Base-by-base conservation (phyloP, 164 flowering plant genomes). In the Litsea cubeba region DNA sequence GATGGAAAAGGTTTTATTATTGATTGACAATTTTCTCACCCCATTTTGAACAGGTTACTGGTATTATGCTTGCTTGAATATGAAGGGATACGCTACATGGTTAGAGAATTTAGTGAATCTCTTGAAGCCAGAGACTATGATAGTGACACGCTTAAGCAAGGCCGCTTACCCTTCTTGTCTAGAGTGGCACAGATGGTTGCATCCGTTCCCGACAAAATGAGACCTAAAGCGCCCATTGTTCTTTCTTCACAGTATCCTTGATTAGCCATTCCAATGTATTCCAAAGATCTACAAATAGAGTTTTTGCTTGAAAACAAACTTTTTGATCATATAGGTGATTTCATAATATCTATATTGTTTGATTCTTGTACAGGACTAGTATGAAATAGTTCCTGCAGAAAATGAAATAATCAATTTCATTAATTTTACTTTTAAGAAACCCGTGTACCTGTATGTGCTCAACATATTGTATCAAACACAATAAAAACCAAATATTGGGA, bases 181-280 rank as follows among this genome's bases (percentile, higher is more conserved):
- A 85, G 83, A 79, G 80, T 85, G 72, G 90, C 96, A 58, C 99
- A 90, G 81, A 81, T 90, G 62, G 76, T 95, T 78, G 84, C 88
- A 54, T 93, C 98, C 77, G 77, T 95, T 81, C 99, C 99, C 78
- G 99, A 95, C 81, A 95, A 90, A 84, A 89, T 88, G 67, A 87
- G 82, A 65, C 66, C 70, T 20, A 83, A 77, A 81, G 86, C 96
- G 50, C 83, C 92, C 8, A 81, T 74, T 72, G 82, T 89, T 67
- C 89, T 93, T 70, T 85, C 97, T 74, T 82, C 98, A 70, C 94
- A 89, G 99, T 93, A 95, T 95, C 98, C 99, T 88, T 62, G 54
- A 40, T 30, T 67, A 30, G 51, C 77, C 68, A 20, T 49, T 5
- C n/a, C 28, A 25, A 28, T 11, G 22, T 40, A 23, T 74, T 62